Evolutionary conservation across 2,329 filamentous ascomycete genomes (phyloP).

Genomic region (Colletotrichum filicis): DNA sequence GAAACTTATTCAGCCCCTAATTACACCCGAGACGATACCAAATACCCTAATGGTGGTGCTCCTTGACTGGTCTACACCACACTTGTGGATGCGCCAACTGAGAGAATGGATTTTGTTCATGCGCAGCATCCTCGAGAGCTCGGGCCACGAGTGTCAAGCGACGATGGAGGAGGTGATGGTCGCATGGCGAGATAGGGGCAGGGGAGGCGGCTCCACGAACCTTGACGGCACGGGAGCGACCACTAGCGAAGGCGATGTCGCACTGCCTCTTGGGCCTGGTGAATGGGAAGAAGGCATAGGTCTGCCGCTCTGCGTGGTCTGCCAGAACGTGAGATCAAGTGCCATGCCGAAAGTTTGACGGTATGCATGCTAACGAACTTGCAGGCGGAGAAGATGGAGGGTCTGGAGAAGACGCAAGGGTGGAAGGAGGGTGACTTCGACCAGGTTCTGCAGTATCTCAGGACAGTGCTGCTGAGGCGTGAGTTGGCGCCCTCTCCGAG

Average conservation of each 20-base stretch:
- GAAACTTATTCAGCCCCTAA: conserved; percentile 83
- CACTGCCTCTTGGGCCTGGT: conserved; percentile 83
- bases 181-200: conserved; percentile 80
- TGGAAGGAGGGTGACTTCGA: conserved; percentile 99
- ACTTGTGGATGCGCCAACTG: conserved; percentile 90
- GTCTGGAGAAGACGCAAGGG: conserved; percentile 85
- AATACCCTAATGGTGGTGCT: conserved; percentile 90
- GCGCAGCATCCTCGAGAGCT: conserved; percentile 77
- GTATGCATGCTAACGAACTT: conserved; percentile 37
- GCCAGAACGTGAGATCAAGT: conserved; percentile 78
- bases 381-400: conserved; percentile 88
- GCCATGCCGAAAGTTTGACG: no score
- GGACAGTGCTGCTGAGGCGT: conserved; percentile 90
- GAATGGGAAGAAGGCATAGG: conserved; percentile 94
- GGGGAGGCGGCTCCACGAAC: conserved; percentile 70
- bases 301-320: conserved; percentile 91
- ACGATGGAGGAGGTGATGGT: conserved; percentile 89
- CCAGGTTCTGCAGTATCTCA: conserved; percentile 90
- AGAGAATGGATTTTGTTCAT: conserved; percentile 90
- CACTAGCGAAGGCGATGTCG: conserved; percentile 73
- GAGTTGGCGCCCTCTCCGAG: conserved; percentile 47
- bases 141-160: conserved; percentile 81
- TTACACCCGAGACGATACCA: conserved; percentile 85
- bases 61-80: conserved; percentile 95
- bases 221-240: conserved; percentile 70